Conservation (phyloP, 1,139 yeast genomes). For the Suhomyces ambrosiae region DNA sequence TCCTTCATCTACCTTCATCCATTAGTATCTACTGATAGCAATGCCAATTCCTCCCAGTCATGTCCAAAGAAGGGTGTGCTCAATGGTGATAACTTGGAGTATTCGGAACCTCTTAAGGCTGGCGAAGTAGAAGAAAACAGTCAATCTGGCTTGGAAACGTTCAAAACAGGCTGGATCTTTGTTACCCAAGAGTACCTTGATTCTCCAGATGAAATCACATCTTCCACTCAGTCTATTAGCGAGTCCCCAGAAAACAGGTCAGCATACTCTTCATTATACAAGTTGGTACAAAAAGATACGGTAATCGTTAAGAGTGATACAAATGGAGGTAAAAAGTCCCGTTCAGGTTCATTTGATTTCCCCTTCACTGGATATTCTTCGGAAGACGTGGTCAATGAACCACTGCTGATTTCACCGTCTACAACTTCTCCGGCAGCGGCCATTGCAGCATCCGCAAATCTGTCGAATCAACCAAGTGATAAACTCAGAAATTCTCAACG, state of each 20-base stretch:
- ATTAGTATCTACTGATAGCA: conserved; percentile 12
- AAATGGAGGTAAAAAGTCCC: conserved; percentile 13
- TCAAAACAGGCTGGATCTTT: conserved; percentile 77
- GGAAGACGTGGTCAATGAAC: conserved; percentile 2
- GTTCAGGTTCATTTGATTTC: conserved; percentile 21
- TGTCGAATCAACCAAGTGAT: conserved; percentile 13
- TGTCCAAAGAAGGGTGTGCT: conserved; percentile 3
- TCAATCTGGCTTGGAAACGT: conserved; percentile 64
- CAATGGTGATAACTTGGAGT: conserved; percentile 11
- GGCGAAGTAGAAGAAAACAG: conserved; percentile 63
- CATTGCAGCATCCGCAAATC: conserved; percentile 5
- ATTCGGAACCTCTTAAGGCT: conserved; percentile 41
- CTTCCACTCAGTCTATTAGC: conserved; percentile 37
- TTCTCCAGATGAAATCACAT: conserved; percentile 38
- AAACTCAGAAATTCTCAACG: conserved; percentile 29
- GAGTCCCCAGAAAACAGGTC: conserved; percentile 49
- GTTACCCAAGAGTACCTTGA: conserved; percentile 77
- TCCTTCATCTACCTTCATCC: conserved; percentile 42
- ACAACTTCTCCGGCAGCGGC: conserved; percentile 2
- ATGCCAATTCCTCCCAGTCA: background rate
- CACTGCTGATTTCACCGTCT: background rate
- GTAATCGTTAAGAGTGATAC: conserved; percentile 24
- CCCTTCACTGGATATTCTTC: conserved; percentile 5
- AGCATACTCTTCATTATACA: conserved; percentile 62
- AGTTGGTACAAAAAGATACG: conserved; percentile 45